Conservation (phyloP, 75 land plant genomes). For the Larix kaempferi region DNA sequence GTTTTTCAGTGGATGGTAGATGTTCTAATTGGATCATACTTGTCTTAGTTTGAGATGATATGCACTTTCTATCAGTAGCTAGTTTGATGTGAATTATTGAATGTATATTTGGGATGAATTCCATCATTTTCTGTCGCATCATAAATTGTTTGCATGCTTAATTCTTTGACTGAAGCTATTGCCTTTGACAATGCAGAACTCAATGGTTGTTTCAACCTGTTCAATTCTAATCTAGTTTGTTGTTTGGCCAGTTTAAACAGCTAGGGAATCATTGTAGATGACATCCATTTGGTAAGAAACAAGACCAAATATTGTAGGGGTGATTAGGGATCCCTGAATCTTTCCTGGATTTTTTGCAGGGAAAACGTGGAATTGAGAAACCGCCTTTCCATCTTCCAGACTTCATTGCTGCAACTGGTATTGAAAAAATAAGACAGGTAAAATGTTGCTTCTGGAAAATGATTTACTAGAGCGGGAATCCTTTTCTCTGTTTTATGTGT, state of each 20-base stretch:
- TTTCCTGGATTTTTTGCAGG: conserved; percentile 54
- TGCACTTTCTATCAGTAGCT: conserved; percentile 3
- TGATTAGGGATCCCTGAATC: not conserved
- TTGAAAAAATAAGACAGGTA: conserved; percentile 90
- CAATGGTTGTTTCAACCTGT: conserved; percentile 26
- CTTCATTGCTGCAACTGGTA: conserved; percentile 98
- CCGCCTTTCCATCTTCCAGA: conserved; percentile 99
- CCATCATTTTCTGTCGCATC: not conserved
- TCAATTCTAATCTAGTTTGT: conserved; percentile 16
- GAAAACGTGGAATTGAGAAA: conserved; percentile 99
- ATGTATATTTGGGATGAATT: not conserved
- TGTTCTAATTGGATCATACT: not conserved
- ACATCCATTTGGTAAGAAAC: not conserved
- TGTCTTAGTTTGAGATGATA: not conserved
- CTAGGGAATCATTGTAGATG: not conserved
- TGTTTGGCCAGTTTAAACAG: not conserved
- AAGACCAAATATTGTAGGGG: not conserved
- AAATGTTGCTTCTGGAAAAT: not conserved
- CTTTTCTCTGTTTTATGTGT: not conserved
- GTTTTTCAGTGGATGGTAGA: no score
- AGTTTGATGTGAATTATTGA: not conserved
- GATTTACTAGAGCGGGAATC: not conserved
- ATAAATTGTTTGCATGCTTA: not conserved
- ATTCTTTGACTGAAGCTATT: conserved; percentile 30
- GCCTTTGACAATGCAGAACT: conserved; percentile 39